A percentile compares a stretch with the other conserved stretches of the same genome.
These are phyloP conservation scores for Neopestalotiopsis sp. DNA, from an alignment of 2,329 filamentous ascomycete species.

Conservation along the genomic window DNA sequence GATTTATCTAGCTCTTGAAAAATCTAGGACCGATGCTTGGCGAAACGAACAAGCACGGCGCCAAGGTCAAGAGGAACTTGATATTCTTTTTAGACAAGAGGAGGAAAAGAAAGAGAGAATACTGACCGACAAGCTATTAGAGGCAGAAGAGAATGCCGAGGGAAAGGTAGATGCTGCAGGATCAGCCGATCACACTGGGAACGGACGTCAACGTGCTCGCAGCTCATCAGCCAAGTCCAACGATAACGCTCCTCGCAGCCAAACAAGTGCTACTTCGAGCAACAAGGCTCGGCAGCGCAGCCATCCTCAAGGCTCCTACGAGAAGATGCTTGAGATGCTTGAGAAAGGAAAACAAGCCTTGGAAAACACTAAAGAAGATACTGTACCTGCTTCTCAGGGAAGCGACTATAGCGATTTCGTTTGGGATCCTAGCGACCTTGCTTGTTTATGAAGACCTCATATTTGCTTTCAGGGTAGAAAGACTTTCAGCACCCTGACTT, in stretches of 20 bases:
- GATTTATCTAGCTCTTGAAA: conserved; percentile 34
- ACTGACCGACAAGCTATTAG: conserved; percentile 17
- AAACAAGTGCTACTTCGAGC: conserved; percentile 14
- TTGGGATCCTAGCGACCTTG: conserved; percentile 23
- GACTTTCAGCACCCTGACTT: neutral
- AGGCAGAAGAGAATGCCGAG: conserved; percentile 10
- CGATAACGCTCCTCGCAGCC: conserved; percentile 14
- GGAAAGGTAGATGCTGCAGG: neutral
- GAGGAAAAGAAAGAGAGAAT: conserved; percentile 25
- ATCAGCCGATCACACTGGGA: neutral
- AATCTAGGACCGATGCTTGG: conserved; percentile 36
- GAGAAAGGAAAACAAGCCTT: conserved; percentile 6
- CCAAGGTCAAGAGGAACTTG: conserved; percentile 27
- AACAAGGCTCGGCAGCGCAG: conserved; percentile 6
- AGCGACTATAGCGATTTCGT: conserved; percentile 35
- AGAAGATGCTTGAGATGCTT: conserved; percentile 26
- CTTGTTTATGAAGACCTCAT: neutral
- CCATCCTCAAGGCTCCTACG: conserved; percentile 25
- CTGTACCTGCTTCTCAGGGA: conserved; percentile 29
- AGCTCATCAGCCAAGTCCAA: conserved; percentile 7
- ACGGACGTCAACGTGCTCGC: neutral
- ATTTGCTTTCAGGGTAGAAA: neutral
- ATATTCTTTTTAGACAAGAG: conserved; percentile 26
- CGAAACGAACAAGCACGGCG: conserved; percentile 28
- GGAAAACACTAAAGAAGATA: neutral